Base-by-base conservation (phyloP, 2,329 filamentous ascomycete species). In the Penicillium sp. region DNA sequence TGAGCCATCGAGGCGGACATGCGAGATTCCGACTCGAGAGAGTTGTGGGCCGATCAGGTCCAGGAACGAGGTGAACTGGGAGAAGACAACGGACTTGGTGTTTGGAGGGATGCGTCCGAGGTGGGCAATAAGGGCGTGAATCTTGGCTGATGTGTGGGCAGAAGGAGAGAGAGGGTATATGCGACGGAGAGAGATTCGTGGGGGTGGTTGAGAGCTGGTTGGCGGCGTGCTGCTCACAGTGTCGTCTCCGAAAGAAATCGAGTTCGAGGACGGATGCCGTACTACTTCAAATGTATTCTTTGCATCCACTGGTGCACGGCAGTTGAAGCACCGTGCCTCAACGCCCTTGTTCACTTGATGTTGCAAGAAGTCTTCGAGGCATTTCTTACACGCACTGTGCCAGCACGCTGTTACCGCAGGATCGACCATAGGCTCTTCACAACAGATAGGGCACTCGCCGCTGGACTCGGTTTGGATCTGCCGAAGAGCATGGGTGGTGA, bases 331-430 rank as follows among this genome's bases (percentile, higher is more conserved):
- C 10, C 87, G 84, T 1, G 94, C 88, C 0, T 88, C 72, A 47
- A 90, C 83, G 41, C 86, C 86, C 55, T 88, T 90, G 62, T 90
- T 86, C 5, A 82, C 87, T 70, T 96, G 89, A 66, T 96, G 91
- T 59, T 89, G 86, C 67, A 99, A 95, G 64, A 91, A 96, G 63
- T 91, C 86, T 2, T 95, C 77, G n/a, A 97, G 77, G 65, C 94
- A 99, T 59, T 90, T 88, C 74, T 94, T 96, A 77, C 94, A 99
- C 1, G 94, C 92, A 34, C 90, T 96, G 72, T 99, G 94, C 91
- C 94, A 99, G 74, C 94, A 99, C 0, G 91, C 90, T 0, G 94
- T 97, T 1, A 99, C 94, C 0, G 89, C 88, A 68, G 96, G 93
- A 51, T 97, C 89, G 39, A 90, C 84, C 91, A 97, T 97, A 4